phyloP scores from a whole-genome alignment of 2,329 filamentous ascomycete species.

The Pyrenophora teres region DNA sequence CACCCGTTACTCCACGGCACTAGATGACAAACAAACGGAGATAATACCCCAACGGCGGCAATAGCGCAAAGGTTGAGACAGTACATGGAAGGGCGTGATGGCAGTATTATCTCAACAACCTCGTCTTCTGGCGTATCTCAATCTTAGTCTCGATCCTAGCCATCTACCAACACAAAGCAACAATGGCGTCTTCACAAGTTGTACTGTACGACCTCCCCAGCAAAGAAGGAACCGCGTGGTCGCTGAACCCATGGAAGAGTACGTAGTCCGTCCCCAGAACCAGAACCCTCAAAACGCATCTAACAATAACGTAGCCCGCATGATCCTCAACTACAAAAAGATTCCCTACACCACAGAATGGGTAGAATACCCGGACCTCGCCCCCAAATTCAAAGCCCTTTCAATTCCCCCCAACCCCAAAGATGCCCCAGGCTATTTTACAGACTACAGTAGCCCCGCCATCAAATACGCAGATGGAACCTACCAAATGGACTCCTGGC shows the following conservation, averaged over 20 bases:
- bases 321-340: constrained; percentile 70
- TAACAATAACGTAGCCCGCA: constrained; percentile 56
- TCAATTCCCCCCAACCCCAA: constrained; percentile 55
- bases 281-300: neutral
- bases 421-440: constrained; percentile 36
- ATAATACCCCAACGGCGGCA: too few species aligned
- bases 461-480: constrained; percentile 61
- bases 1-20: constrained; percentile 1
- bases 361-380: constrained; percentile 71
- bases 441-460: constrained; percentile 61
- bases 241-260: constrained; percentile 75
- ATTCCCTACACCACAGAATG: constrained; percentile 71
- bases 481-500: constrained; percentile 67
- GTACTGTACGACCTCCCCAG: constrained; percentile 68
- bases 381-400: constrained; percentile 54
- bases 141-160: neutral
- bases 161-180: neutral
- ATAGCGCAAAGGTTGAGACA: neutral
- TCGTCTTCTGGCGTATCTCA: neutral
- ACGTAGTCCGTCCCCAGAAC: constrained; percentile 18
- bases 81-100: neutral
- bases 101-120: neutral
- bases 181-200: constrained; percentile 47
- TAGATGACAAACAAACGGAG: constrained; percentile 6
- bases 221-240: constrained; percentile 61